phyloP scores from a whole-genome alignment of 2,329 filamentous ascomycete species.

The Penicillium freii region DNA sequence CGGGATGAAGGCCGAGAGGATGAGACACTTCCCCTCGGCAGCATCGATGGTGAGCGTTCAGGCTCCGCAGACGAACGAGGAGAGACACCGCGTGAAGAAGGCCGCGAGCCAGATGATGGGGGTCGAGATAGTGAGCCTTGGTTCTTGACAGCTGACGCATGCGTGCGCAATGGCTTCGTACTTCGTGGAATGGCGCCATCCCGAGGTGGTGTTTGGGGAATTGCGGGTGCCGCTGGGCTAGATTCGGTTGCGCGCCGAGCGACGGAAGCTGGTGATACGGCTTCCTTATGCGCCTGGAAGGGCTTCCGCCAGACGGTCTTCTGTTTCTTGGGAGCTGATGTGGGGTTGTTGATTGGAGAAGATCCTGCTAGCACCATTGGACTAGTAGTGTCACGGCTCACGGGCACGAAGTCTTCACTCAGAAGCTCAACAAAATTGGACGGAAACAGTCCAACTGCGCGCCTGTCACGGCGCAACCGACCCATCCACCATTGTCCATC shows the following conservation, averaged over 20 bases:
- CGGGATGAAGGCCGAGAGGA: slow-evolving; percentile 28
- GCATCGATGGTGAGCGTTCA: slow-evolving; percentile 19
- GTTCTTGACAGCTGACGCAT: slow-evolving; percentile 40
- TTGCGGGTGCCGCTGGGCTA: slow-evolving; percentile 39
- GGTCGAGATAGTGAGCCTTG: slow-evolving; percentile 37
- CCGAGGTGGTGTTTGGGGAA: slow-evolving; percentile 38
- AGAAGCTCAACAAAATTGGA: slow-evolving; percentile 96
- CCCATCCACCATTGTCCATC: slow-evolving; percentile 99
- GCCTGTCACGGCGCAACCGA: slow-evolving; percentile 79
- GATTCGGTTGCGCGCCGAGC: slow-evolving; percentile 29
- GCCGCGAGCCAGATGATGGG: slow-evolving; percentile 33
- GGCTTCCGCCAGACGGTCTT: slow-evolving; percentile 63
- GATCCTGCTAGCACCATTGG: slow-evolving; percentile 56
- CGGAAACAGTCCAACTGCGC: slow-evolving; percentile 88
- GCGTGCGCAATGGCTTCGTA: slow-evolving; percentile 36
- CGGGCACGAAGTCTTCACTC: slow-evolving; percentile 77
- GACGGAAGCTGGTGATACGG: slow-evolving; percentile 40
- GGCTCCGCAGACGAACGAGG: slow-evolving; percentile 26
- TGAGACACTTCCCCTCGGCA: slow-evolving; percentile 17
- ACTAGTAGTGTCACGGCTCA: slow-evolving; percentile 48
- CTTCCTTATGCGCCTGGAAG: slow-evolving; percentile 61
- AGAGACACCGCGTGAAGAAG: slow-evolving; percentile 29
- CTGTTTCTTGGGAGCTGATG: slow-evolving; percentile 56
- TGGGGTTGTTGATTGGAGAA: slow-evolving; percentile 42
- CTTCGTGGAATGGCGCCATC: slow-evolving; percentile 34